These are phyloP conservation scores for Fusarium devonianum DNA, from an alignment of 2,329 filamentous ascomycete genomes.

Conservation along the genomic window DNA sequence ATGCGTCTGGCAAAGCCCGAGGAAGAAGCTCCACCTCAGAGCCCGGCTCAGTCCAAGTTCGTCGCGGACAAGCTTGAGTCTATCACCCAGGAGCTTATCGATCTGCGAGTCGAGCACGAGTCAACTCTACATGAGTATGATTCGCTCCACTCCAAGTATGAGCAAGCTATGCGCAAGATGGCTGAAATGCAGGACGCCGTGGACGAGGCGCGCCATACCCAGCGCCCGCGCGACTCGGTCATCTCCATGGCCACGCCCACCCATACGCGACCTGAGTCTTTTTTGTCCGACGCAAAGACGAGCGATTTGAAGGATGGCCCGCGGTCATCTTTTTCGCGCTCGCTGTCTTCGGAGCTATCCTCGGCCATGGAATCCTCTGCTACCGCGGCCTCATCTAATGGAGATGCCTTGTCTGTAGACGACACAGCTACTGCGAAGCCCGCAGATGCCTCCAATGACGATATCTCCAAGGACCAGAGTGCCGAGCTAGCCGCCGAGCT, in stretches of 20 bases:
- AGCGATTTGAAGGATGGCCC: conserved; percentile 72
- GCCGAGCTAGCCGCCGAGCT: conserved; percentile 69
- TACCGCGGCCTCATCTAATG: conserved; percentile 68
- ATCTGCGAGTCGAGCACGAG: conserved; percentile 91
- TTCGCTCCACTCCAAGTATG: conserved; percentile 84
- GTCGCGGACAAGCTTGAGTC: conserved; percentile 92
- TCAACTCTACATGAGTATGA: conserved; percentile 82
- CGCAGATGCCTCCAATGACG: conserved; percentile 45
- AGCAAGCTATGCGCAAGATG: conserved; percentile 82
- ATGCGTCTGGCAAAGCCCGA: conserved; percentile 24
- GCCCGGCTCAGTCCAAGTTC: conserved; percentile 81
- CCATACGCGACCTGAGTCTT: conserved; percentile 73
- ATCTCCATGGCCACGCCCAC: conserved; percentile 60
- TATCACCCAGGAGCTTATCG: conserved; percentile 89
- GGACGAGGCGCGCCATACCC: conserved; percentile 77
- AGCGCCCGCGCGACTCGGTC: conserved; percentile 61
- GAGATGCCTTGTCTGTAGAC: conserved; percentile 53
- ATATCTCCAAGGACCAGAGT: conserved; percentile 48
- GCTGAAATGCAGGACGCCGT: conserved; percentile 85
- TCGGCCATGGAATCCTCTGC: conserved; percentile 80
- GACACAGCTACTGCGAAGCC: conserved; percentile 57
- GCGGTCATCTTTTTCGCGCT: conserved; percentile 78
- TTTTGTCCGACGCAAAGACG: conserved; percentile 80
- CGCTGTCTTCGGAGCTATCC: conserved; percentile 92
- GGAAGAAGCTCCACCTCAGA: conserved; percentile 57